A percentile compares a stretch with the other conserved stretches of the same genome.
These are phyloP conservation scores for Prosopis cineraria DNA, from an alignment of 306 rosid species.

Conservation along the genomic window DNA sequence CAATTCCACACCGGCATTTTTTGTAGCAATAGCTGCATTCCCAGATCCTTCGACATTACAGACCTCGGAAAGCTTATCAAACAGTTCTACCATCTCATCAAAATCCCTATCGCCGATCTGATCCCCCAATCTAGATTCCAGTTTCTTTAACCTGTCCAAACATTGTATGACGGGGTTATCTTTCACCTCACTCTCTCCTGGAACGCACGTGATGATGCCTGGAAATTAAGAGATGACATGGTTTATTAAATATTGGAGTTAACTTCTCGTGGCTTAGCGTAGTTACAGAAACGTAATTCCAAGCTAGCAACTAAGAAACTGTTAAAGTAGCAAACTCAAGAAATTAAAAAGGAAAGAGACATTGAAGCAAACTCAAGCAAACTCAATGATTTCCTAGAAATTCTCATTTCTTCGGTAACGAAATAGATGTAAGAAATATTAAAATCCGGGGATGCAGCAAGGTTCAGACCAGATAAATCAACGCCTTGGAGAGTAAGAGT, in stretches of 20 bases:
- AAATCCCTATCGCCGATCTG: conserved; percentile 16
- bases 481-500: conserved; percentile 91
- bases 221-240: neutral
- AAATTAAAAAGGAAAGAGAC: neutral
- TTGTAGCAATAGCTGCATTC: conserved; percentile 66
- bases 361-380: neutral
- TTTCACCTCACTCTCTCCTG: conserved; percentile 62
- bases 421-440: neutral
- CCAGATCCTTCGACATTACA: conserved; percentile 52
- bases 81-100: conserved; percentile 40
- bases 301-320: no score
- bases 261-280: neutral
- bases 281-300: neutral
- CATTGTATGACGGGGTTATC: conserved; percentile 70
- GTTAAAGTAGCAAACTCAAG: neutral
- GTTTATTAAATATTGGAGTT: neutral
- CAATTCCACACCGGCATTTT: conserved; percentile 70
- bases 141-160: conserved; percentile 53
- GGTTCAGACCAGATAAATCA: conserved; percentile 72
- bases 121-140: conserved; percentile 33
- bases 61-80: conserved; percentile 49
- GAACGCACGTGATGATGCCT: conserved; percentile 72
- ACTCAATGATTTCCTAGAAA: neutral
- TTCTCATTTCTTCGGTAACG: conserved; percentile 10
- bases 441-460: neutral